phyloP scores from a whole-genome alignment of 306 rosid species.

The Fagus crenata region DNA sequence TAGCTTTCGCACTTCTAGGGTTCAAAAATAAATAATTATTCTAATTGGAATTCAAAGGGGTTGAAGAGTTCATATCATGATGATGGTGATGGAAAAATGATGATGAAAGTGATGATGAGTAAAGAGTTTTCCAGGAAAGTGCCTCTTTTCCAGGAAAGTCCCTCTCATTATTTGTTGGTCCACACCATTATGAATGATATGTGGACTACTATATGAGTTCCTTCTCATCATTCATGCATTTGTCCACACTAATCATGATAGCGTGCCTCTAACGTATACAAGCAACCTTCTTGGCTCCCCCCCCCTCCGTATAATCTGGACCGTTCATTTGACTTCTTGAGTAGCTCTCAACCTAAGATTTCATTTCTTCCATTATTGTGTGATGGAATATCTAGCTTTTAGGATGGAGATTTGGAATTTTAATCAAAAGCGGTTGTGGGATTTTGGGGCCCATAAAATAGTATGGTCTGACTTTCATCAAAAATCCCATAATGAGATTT shows the following conservation, averaged over 20 bases:
- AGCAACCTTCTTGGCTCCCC: background rate
- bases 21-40: slow-evolving; percentile 9
- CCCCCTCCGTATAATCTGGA: background rate
- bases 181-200: slow-evolving; percentile 50
- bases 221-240: slow-evolving; percentile 27
- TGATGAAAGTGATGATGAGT: slow-evolving; percentile 49
- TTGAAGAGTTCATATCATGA: slow-evolving; percentile 35
- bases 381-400: background rate
- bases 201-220: slow-evolving; percentile 40
- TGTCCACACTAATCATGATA: slow-evolving; percentile 42
- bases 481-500: slow-evolving; percentile 61
- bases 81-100: slow-evolving; percentile 44
- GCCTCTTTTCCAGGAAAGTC: slow-evolving; percentile 58
- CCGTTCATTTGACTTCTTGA: background rate
- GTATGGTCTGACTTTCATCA: slow-evolving; percentile 41
- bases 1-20: slow-evolving; percentile 38
- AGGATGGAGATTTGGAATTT: slow-evolving; percentile 1
- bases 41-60: slow-evolving; percentile 36
- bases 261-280: slow-evolving; percentile 47
- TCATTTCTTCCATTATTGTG: slow-evolving; percentile 23
- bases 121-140: slow-evolving; percentile 70
- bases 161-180: slow-evolving; percentile 54
- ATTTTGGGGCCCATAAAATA: slow-evolving; percentile 17
- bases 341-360: background rate
- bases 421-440: slow-evolving; percentile 16